Conservation (phyloP, 768 basidiomycete genomes). For the Lentinula lateritia region DNA sequence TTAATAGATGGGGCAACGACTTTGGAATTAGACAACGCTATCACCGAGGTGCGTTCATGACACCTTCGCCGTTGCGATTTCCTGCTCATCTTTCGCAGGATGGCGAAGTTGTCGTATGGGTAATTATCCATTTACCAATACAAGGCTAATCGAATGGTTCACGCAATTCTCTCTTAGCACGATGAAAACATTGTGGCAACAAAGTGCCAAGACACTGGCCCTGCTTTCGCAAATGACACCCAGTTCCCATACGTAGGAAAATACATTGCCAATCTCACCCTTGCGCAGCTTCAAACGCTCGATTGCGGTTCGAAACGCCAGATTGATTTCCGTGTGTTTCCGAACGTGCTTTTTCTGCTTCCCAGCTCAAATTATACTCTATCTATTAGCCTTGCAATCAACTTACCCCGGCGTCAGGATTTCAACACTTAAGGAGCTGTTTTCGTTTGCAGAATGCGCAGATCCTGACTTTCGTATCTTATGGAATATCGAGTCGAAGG, state of each 20-base stretch:
- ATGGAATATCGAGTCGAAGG: constrained; percentile 81
- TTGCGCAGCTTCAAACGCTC: constrained; percentile 73
- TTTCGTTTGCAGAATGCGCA: constrained; percentile 69
- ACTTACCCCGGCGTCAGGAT: constrained; percentile 66
- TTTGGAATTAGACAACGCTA: constrained; percentile 73
- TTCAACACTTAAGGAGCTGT: constrained; percentile 68
- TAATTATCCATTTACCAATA: not conserved
- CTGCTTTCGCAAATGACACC: constrained; percentile 51
- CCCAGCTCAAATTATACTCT: not conserved
- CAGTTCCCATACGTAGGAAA: constrained; percentile 75
- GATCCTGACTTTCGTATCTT: constrained; percentile 56
- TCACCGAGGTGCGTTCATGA: constrained; percentile 49
- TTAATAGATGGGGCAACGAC: constrained; percentile 72
- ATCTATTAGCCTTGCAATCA: constrained; percentile 48
- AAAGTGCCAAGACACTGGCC: constrained; percentile 67
- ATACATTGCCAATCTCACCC: constrained; percentile 67
- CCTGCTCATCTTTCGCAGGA: constrained; percentile 38
- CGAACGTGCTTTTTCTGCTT: not conserved
- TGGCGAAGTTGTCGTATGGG: constrained; percentile 66
- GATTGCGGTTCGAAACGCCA: constrained; percentile 74
- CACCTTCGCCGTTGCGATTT: not conserved
- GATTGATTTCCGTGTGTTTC: constrained; percentile 46
- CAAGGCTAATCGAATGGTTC: not conserved
- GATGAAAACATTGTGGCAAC: constrained; percentile 57
- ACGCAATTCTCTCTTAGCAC: constrained; percentile 32